Base-by-base conservation (phyloP, 805 yeast species). In the Scheffersomyces coipomensis region DNA sequence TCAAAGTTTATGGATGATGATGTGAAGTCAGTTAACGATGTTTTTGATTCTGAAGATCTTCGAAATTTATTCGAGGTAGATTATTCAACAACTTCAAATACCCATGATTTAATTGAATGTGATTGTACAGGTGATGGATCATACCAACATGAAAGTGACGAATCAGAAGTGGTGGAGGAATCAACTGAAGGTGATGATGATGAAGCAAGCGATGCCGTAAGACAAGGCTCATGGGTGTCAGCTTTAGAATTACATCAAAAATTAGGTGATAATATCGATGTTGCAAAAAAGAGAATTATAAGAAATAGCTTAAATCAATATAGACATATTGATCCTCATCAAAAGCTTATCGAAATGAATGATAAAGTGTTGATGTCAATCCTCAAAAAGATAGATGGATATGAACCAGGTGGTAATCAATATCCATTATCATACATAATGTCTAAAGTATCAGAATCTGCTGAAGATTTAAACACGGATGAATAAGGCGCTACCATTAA, bases 31-130 rank as follows among this genome's bases (percentile, higher is more conserved):
- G 78, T 75, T 21, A 81, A 80, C 49, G 81, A 85, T 52, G 71
- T 86, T 1, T 91, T 91, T 55, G 81, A 82, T 34, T 60, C 68
- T 37, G 73, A 69, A 11, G 96, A 87, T 47, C 63, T 91, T 47
- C 79, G 75, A 43, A 90, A 89, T 54, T 66, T 91, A 36, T 91
- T 93, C 55, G 76, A 84, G 1, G 58, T 88, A 5, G 59, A 72
- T 33, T 52, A 50, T 2, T 62, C 69, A 3, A 73, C 83, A 0
- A 56, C 52, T 3, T 78, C 87, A 45, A 83, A 83, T 48, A 89
- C 97, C 0, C 95, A 89, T 58, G 95, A 84, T 47, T 59, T 88
- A 43, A 73, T 85, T 39, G 79, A 69, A 18, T 86, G 93, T 62
- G 47, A 64, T 22, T 84, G 91, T 58, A 45, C 49, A 0, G 88